Evolutionary conservation across 371 early-diverging fungal species (phyloP), one percentile per base, ranked within the genome.

Genomic region (Smittium culicis): DNA sequence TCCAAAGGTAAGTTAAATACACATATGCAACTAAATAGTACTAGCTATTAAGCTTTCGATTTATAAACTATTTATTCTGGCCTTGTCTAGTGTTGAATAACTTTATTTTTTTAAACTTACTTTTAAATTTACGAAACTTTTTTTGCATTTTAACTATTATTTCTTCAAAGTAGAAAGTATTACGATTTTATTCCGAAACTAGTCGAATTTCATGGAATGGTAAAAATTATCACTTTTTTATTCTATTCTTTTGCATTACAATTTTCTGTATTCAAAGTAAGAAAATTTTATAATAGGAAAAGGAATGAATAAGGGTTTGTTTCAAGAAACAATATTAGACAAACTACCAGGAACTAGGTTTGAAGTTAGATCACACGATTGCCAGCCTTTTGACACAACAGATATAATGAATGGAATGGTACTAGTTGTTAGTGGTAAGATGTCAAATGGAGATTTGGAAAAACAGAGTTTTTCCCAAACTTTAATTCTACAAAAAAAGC

Each of bases 321-420:
- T 59, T 29, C 28, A 59, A 27, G 60, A 59, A 25, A 25, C 28
- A 5, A 59, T 59, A 14, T n/a, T 59, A 59, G 11, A 5, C 5
- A 59, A 59, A 16, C 16, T 59, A 16, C 11, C n/a, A 59, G 60
- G 32, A 27, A 59, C 60, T 59, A 59, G 60, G n/a, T 59, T 59
- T 32, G 60, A 59, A 32, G 60, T 59, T 5, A 27, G 32, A 32
- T 59, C 60, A 29, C 60, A 59, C n/a, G 60, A 59, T 59, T 59
- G 60, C 60, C 60, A 59, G 11, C 60, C 60, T 16, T n/a, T 59
- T 59, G 60, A 59, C n/a, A 5, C 30, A 11, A 14, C 28, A 5
- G 28, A 29, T 59, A 32, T 29, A 29, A 59, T 32, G 60, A 59
- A 45, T 20, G 60, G 60, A 25, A 32, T 59, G 28, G 60, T 59